A percentile compares a stretch with the other conserved stretches of the same genome.
Evolutionary conservation across 805 yeast species (phyloP).

Genomic region (Wickerhamomyces mucosus): DNA sequence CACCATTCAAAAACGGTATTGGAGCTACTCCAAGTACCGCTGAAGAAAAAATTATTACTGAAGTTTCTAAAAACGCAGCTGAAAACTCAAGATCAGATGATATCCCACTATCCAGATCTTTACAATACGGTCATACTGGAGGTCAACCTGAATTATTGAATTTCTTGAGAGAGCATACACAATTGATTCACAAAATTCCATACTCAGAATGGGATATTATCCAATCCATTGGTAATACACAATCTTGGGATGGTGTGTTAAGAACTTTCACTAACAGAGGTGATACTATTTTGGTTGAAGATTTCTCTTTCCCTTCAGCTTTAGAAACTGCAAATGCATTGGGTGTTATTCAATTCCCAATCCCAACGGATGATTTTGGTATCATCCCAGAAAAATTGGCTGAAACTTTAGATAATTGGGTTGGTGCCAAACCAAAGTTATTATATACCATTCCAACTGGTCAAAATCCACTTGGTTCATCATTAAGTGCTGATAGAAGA

Average conservation of each 20-base stretch:
- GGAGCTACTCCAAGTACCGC: conserved; percentile 42
- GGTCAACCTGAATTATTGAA: conserved; percentile 67
- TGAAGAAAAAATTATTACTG: conserved; percentile 26
- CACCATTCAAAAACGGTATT: conserved; percentile 75
- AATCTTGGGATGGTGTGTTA: conserved; percentile 75
- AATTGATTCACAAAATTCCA: conserved; percentile 32
- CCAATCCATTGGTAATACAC: conserved; percentile 79
- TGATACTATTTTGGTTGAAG: conserved; percentile 78
- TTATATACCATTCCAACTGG: conserved; percentile 92
- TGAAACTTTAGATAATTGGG: conserved; percentile 58
- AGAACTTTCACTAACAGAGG: conserved; percentile 72
- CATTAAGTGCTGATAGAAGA: conserved; percentile 71
- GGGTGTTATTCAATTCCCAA: conserved; percentile 61
- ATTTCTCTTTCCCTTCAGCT: conserved; percentile 75
- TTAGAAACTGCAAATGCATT: conserved; percentile 71
- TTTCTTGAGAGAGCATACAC: conserved; percentile 72
- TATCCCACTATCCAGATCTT: conserved; percentile 71
- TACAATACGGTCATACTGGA: conserved; percentile 83
- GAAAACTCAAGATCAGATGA: conserved; percentile 38
- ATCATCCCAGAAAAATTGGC: conserved; percentile 65
- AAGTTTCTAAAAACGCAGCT: conserved; percentile 32
- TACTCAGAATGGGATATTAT: conserved; percentile 68
- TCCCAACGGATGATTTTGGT: conserved; percentile 73
- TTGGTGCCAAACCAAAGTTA: conserved; percentile 68
- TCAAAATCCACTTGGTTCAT: conserved; percentile 96